These are phyloP conservation scores for Mycena galericulata DNA, from an alignment of 768 basidiomycete species.

Conservation along the genomic window DNA sequence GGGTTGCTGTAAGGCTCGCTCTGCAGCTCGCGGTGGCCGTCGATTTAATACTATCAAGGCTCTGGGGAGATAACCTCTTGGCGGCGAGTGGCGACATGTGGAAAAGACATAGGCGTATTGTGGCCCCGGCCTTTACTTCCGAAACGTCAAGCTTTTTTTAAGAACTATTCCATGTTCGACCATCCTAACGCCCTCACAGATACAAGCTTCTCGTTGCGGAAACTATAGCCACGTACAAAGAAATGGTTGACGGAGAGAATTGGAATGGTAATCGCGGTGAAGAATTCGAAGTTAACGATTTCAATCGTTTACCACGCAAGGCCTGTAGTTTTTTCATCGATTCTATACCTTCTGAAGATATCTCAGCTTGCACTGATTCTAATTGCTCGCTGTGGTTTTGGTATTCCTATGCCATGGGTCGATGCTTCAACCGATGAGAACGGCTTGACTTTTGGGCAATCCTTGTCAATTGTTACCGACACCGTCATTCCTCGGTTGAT, in stretches of 20 bases:
- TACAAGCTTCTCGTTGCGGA: slow-evolving; percentile 1
- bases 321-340: not conserved
- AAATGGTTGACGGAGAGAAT: slow-evolving; percentile 7
- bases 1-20: slow-evolving; percentile 11
- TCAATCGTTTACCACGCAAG: slow-evolving; percentile 7
- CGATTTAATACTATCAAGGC: not conserved
- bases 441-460: slow-evolving; percentile 4
- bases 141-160: slow-evolving; percentile 1
- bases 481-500: slow-evolving; percentile 12
- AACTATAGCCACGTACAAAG: slow-evolving; percentile 11
- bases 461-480: slow-evolving; percentile 7
- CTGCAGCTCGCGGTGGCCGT: too few species aligned
- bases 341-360: not conserved
- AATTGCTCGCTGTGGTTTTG: slow-evolving; percentile 18
- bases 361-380: slow-evolving; percentile 8
- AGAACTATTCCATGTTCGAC: not conserved
- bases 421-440: slow-evolving; percentile 1
- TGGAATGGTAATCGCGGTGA: not conserved
- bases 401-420: slow-evolving; percentile 11
- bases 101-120: slow-evolving; percentile 14
- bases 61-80: slow-evolving; percentile 12
- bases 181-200: not conserved
- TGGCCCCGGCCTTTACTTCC: slow-evolving; percentile 3
- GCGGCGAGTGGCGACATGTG: slow-evolving; percentile 12
- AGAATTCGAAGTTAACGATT: not conserved